These are phyloP conservation scores for Cercospora sesami DNA, from an alignment of 2,329 filamentous ascomycete genomes.

Conservation along the genomic window DNA sequence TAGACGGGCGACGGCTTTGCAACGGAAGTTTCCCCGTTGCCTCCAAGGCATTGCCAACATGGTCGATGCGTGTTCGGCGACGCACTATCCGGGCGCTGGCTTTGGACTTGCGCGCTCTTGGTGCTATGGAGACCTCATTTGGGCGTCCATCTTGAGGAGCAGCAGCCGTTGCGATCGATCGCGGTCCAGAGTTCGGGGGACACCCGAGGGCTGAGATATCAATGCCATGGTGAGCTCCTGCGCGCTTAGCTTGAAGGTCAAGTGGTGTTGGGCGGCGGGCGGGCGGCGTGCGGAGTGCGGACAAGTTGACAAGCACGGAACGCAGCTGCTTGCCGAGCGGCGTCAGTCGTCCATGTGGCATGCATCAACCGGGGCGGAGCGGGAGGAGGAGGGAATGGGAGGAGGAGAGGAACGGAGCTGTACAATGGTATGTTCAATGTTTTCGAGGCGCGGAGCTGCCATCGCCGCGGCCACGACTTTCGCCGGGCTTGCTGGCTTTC, in stretches of 20 bases:
- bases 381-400: background rate
- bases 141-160: background rate
- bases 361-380: constrained; percentile 29
- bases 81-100: constrained; percentile 3
- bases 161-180: background rate
- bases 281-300: background rate
- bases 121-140: background rate
- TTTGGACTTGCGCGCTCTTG: background rate
- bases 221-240: constrained; percentile 4
- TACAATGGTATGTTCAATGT: constrained; percentile 3
- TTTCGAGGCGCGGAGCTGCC: background rate
- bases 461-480: constrained; percentile 7
- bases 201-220: background rate
- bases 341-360: constrained; percentile 39
- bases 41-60: constrained; percentile 12
- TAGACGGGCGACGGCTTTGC: background rate
- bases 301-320: constrained; percentile 29
- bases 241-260: background rate
- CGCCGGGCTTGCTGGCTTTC: background rate
- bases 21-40: background rate
- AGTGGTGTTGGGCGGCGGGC: background rate
- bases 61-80: constrained; percentile 14
- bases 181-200: background rate
- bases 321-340: constrained; percentile 38
- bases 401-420: background rate